Evolutionary conservation across 331 rosid species (phyloP).

Genomic region (Cydonia oblonga): DNA sequence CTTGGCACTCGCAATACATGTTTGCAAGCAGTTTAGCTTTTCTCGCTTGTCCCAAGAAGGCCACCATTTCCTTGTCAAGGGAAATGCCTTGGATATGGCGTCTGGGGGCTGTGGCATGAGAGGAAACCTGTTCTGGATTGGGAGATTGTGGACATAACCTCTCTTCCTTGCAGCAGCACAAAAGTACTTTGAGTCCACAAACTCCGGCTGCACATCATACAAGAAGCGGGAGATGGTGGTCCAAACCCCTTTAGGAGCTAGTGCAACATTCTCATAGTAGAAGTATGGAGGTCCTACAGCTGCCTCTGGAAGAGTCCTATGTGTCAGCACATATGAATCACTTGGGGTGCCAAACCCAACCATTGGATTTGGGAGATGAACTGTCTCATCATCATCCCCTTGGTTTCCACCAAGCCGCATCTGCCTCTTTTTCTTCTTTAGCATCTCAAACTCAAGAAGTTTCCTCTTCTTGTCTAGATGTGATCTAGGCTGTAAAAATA

Average conservation of each 20-base stretch:
- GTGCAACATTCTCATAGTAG: conserved; percentile 88
- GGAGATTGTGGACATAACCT: conserved; percentile 93
- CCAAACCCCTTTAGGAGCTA: conserved; percentile 96
- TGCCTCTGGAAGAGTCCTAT: conserved; percentile 49
- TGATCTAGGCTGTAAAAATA: conserved; percentile 42
- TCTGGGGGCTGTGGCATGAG: conserved; percentile 73
- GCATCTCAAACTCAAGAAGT: conserved; percentile 31
- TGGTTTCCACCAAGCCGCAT: conserved; percentile 23
- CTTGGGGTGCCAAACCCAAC: conserved; percentile 77
- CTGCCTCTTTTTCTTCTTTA: conserved; percentile 43
- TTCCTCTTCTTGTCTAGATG: conserved; percentile 39
- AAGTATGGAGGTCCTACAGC: conserved; percentile 85
- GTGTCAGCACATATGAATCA: conserved; percentile 22
- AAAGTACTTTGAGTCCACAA: conserved; percentile 82
- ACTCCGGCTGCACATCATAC: conserved; percentile 76
- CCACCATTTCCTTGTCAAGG: conserved; percentile 89
- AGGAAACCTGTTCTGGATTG: conserved; percentile 59
- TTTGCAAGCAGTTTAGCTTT: conserved; percentile 72
- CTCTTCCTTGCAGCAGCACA: conserved; percentile 92
- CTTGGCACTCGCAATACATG: conserved; percentile 60
- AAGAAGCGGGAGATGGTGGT: conserved; percentile 72
- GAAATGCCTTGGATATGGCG: conserved; percentile 65
- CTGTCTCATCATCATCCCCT: conserved; percentile 52
- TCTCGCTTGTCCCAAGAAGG: conserved; percentile 80
- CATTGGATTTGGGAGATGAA: conserved; percentile 83